phyloP scores from a whole-genome alignment of 1,284 basidiomycete species.

The Leccinum subrobustum region DNA sequence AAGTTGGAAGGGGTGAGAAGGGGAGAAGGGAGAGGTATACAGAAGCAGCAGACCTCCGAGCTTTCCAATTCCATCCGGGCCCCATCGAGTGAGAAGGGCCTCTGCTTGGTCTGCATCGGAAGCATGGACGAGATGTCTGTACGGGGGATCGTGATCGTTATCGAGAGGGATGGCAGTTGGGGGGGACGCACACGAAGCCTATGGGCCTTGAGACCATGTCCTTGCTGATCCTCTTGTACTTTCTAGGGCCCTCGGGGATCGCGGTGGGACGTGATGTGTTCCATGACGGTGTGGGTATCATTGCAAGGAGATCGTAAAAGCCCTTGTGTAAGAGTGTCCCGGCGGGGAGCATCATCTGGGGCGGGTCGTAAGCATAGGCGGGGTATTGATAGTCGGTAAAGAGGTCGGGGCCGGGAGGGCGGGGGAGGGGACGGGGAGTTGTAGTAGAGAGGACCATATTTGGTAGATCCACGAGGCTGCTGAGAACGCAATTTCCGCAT shows the following conservation, averaged over 20 bases:
- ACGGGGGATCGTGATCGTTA: constrained; percentile 23
- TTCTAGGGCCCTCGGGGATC: constrained; percentile 47
- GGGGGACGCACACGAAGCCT: constrained; percentile 73
- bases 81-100: constrained; percentile 87
- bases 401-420: constrained; percentile 26
- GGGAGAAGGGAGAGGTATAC: constrained; percentile 22
- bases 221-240: constrained; percentile 73
- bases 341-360: constrained; percentile 51
- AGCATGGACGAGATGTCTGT: constrained; percentile 89
- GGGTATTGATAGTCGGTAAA: constrained; percentile 44
- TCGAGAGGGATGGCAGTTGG: constrained; percentile 1
- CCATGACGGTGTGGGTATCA: constrained; percentile 73
- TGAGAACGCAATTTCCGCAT: constrained; percentile 38
- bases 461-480: not conserved
- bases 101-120: constrained; percentile 92
- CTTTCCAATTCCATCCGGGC: constrained; percentile 89
- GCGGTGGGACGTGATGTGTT: constrained; percentile 26
- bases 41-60: constrained; percentile 69
- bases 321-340: constrained; percentile 80
- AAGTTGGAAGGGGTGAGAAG: constrained; percentile 18
- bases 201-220: constrained; percentile 84
- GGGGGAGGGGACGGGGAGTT: constrained; percentile 2
- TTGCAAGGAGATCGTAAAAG: constrained; percentile 83
- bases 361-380: constrained; percentile 21
- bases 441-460: constrained; percentile 2